Evolutionary conservation across 805 yeast genomes (phyloP).

Genomic region (Cyberlindnera galapagoensis): DNA sequence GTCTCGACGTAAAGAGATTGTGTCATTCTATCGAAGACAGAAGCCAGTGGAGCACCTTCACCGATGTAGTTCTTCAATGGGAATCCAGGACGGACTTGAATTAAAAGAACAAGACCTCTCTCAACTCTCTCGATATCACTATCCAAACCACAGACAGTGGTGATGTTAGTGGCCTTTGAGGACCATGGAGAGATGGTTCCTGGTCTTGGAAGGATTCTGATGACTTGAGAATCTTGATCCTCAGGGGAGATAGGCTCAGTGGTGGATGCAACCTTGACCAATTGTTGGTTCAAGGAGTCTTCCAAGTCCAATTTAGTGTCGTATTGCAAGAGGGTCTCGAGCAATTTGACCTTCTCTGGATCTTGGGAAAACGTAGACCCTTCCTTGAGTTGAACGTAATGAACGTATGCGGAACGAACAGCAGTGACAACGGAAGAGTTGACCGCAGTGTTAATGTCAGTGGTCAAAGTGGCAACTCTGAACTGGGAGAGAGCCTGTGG

Average conservation of each 20-base stretch:
- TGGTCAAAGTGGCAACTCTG: constrained; percentile 66
- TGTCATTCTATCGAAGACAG: constrained; percentile 93
- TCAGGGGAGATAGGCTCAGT: constrained; percentile 25
- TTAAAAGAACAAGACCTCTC: constrained; percentile 75
- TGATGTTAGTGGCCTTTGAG: constrained; percentile 94
- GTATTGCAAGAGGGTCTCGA: constrained; percentile 64
- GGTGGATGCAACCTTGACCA: constrained; percentile 32
- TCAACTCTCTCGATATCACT: constrained; percentile 75
- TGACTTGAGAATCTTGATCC: constrained; percentile 44
- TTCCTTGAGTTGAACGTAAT: constrained; percentile 60
- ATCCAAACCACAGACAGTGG: constrained; percentile 78
- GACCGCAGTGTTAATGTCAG: constrained; percentile 67
- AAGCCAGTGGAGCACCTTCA: constrained; percentile 53
- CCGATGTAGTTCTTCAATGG: constrained; percentile 51
- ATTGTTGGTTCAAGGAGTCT: constrained; percentile 37
- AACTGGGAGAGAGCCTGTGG: constrained; percentile 86
- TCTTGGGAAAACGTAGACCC: constrained; percentile 20
- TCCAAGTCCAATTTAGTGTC: constrained; percentile 56
- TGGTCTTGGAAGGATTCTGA: constrained; percentile 81
- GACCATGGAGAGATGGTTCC: constrained; percentile 99
- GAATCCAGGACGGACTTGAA: constrained; percentile 67
- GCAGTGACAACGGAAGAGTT: constrained; percentile 57
- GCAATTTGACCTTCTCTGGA: constrained; percentile 37
- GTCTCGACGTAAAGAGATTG: constrained; percentile 55
- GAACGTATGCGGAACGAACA: constrained; percentile 71